These are phyloP conservation scores for Alloascoidea africana DNA, from an alignment of 805 yeast genomes.

Conservation along the genomic window DNA sequence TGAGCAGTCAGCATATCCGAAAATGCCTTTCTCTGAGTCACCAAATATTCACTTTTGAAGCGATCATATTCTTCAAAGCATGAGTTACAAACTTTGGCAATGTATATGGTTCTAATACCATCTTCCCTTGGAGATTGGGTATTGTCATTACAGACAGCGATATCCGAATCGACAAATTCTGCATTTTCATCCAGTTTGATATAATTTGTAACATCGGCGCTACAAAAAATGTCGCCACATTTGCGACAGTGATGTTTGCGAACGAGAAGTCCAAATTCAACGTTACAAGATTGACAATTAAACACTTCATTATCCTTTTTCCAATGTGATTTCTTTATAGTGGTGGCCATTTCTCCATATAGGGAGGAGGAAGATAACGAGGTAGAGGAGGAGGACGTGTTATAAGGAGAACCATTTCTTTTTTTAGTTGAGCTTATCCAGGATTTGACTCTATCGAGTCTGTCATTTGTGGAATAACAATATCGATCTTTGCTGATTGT, in stretches of 20 bases:
- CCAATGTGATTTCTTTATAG: neutral
- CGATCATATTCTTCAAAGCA: neutral
- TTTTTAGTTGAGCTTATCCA: no score
- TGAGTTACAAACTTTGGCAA: conserved; percentile 1
- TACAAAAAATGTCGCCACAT: conserved; percentile 23
- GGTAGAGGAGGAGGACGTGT: neutral
- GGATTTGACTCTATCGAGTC: neutral
- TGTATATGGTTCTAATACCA: conserved; percentile 2
- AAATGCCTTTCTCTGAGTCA: no score
- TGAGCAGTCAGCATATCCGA: neutral
- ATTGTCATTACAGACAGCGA: neutral
- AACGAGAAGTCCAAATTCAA: neutral
- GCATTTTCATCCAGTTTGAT: conserved; percentile 21
- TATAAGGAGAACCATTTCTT: neutral
- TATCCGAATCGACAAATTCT: conserved; percentile 18
- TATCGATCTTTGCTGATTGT: no score
- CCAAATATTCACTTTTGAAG: no score
- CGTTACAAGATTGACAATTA: neutral
- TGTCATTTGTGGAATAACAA: neutral
- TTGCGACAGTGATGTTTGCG: conserved; percentile 23
- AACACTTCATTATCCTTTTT: neutral
- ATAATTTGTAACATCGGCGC: conserved; percentile 19
- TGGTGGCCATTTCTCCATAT: no score
- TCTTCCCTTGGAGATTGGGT: conserved; percentile 1
- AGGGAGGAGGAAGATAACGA: neutral